These are phyloP conservation scores for Alliaria petiolata DNA, from an alignment of 345 rosid species.

Conservation along the genomic window DNA sequence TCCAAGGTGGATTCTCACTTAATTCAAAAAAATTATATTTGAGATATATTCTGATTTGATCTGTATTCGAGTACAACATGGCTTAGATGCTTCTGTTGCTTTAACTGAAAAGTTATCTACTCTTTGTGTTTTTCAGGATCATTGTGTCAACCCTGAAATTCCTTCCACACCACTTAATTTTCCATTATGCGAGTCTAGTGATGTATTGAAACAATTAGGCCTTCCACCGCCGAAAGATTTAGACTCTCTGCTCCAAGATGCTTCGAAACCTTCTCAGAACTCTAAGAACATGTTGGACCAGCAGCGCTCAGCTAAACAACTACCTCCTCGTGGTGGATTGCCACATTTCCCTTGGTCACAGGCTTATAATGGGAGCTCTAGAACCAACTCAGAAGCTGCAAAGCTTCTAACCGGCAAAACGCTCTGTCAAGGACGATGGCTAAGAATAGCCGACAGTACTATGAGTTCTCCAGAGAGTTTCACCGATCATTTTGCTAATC, in stretches of 20 bases:
- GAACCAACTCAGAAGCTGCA: constrained; percentile 62
- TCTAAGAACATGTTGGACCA: constrained; percentile 59
- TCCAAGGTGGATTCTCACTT: constrained; percentile 45
- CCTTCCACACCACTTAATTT: constrained; percentile 42
- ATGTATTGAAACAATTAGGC: constrained; percentile 57
- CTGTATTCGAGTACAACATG: neutral
- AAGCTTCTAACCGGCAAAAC: constrained; percentile 57
- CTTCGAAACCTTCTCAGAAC: constrained; percentile 56
- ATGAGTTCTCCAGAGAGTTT: constrained; percentile 32
- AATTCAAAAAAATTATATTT: neutral
- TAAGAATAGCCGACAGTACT: constrained; percentile 39
- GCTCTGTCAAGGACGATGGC: constrained; percentile 91
- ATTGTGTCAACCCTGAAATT: constrained; percentile 39
- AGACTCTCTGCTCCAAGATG: constrained; percentile 85
- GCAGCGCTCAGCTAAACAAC: constrained; percentile 63
- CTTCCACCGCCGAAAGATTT: constrained; percentile 79
- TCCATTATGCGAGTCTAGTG: constrained; percentile 46
- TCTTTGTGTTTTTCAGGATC: constrained; percentile 43
- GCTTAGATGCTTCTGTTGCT: neutral
- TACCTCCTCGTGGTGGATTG: constrained; percentile 50
- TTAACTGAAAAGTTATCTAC: neutral
- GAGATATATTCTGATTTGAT: neutral
- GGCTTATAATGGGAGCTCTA: constrained; percentile 56
- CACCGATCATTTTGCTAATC: constrained; percentile 40
- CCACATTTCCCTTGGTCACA: constrained; percentile 91